Base-by-base conservation (phyloP, 257 asterid species). In the Gentiana straminea region DNA sequence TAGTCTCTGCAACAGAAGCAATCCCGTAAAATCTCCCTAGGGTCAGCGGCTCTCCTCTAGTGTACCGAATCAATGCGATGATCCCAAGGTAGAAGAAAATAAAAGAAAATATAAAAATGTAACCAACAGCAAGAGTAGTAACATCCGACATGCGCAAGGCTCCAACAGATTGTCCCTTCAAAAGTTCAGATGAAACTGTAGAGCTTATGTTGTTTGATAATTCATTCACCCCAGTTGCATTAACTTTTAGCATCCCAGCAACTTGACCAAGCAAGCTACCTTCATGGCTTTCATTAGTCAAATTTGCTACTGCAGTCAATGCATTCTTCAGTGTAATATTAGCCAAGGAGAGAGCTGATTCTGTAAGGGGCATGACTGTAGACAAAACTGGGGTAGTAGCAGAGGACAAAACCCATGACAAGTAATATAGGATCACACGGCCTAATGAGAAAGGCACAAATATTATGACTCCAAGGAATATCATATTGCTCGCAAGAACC, bases 401-500 rank as follows among this genome's bases (percentile, higher is more conserved):
- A 66, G 95, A 82, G 59, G 91, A 79, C 76, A 86, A 64, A 57
- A 86, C 65, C 95, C 96, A 81, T 52, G 95, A 78, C 55, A 82
- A 50, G 59, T 84, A 73, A 69, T 81, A 64, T 54, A 86, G 74
- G 59, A 90, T 84, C 56, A 76, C 65, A 10, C 98, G 89, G 51
- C 98, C 97, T 52, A 86, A 58, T 8, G 96, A 82, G 75, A 90
- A 90, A 34, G 98, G 98, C 60, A 86, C 75, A 73, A 84, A 81
- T 35, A 90, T 79, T 50, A 90, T 86, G 59, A 86, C 95, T 64
- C 96, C 98, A 51, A 90, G 95, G 69, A 90, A 90, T 74, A 90
- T 90, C 96, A 84, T 86, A 71, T 90, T 90, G 80, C 98, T 90
- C 5, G 98, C 98, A 73, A 90, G 98, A 71, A 90, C 98, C 98